phyloP scores from a whole-genome alignment of 2,329 filamentous ascomycete genomes.

The Penicillium sp. region DNA sequence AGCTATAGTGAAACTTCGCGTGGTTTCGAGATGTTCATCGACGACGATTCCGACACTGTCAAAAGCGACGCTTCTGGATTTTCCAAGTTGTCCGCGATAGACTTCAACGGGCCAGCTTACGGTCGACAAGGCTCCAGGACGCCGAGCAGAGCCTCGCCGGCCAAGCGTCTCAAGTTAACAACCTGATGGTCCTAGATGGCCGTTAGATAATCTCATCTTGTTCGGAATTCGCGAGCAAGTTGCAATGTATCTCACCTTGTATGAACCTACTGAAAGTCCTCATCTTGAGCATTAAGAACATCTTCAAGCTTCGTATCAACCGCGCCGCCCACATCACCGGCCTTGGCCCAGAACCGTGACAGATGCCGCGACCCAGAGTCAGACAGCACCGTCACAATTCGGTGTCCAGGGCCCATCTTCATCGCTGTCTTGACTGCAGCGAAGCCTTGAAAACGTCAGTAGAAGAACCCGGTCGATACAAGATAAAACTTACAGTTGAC shows the following conservation, averaged over 20 bases:
- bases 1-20: background rate
- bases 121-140: slow-evolving; percentile 5
- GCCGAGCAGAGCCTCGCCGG: slow-evolving; percentile 6
- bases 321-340: slow-evolving; percentile 47
- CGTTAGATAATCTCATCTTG: background rate
- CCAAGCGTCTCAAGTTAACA: background rate
- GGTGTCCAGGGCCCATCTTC: slow-evolving; percentile 48
- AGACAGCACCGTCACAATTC: slow-evolving; percentile 50
- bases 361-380: slow-evolving; percentile 52
- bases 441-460: slow-evolving; percentile 38
- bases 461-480: slow-evolving; percentile 9
- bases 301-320: slow-evolving; percentile 47
- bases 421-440: slow-evolving; percentile 49
- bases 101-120: slow-evolving; percentile 4
- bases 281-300: slow-evolving; percentile 42
- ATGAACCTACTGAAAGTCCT: slow-evolving; percentile 27
- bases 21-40: background rate
- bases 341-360: slow-evolving; percentile 53
- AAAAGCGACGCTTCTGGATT: slow-evolving; percentile 5
- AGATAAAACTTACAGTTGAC: slow-evolving; percentile 70
- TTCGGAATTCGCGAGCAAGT: background rate
- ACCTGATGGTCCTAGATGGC: background rate
- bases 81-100: slow-evolving; percentile 13
- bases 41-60: slow-evolving; percentile 1
- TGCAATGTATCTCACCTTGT: background rate